phyloP scores from a whole-genome alignment of 2,329 filamentous ascomycete genomes.

The Teratosphaeria pseudoeucalypti region DNA sequence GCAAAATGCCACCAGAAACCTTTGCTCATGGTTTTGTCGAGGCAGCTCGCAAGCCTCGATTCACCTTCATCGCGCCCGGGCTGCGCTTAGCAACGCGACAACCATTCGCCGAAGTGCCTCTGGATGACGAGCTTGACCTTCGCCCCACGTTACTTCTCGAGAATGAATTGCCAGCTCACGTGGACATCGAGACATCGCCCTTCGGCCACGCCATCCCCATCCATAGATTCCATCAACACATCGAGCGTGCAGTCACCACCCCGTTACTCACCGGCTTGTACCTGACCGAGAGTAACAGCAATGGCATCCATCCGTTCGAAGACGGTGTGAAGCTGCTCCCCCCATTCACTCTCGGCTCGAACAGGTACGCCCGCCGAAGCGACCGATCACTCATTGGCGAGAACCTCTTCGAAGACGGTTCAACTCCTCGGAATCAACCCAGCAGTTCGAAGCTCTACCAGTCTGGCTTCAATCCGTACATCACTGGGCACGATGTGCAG shows the following conservation, averaged over 20 bases:
- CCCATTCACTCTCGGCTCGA: too few relatives aligned
- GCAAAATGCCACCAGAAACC: too few relatives aligned
- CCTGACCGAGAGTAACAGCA: not conserved
- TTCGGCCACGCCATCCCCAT: not conserved
- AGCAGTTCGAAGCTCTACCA: not conserved
- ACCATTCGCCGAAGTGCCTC: too few relatives aligned
- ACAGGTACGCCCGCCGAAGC: too few relatives aligned
- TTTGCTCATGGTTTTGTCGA: too few relatives aligned
- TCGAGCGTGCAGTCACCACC: not conserved
- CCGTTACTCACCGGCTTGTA: not conserved
- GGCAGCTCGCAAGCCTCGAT: too few relatives aligned
- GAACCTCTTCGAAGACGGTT: not conserved
- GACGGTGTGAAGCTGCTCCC: too few relatives aligned
- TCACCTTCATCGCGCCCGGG: too few relatives aligned
- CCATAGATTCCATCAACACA: not conserved
- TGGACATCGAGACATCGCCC: not conserved
- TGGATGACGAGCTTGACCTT: too few relatives aligned
- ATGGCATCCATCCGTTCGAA: not conserved
- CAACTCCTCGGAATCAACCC: not conserved
- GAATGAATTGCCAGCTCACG: not conserved
- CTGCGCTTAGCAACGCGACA: too few relatives aligned
- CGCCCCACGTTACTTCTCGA: too few relatives aligned
- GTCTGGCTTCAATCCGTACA: not conserved
- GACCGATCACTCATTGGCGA: too few relatives aligned
- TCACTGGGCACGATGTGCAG: not conserved